These are phyloP conservation scores for Trichoderma atrobrunneum DNA, from an alignment of 2,329 filamentous ascomycete genomes.

Conservation along the genomic window DNA sequence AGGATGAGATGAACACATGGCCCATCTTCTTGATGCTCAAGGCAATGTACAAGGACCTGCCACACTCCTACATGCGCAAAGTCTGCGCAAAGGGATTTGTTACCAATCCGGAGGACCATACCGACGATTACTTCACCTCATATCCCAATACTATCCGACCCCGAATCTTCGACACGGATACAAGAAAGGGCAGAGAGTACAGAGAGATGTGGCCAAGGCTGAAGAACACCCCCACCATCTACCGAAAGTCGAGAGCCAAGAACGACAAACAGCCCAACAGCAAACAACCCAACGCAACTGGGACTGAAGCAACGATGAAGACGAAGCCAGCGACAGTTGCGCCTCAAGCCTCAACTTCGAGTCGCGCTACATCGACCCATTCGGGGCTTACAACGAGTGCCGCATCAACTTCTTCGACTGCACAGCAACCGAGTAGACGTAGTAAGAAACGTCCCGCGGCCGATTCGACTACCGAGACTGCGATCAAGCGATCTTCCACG, in stretches of 20 bases:
- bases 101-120: background rate
- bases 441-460: background rate
- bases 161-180: background rate
- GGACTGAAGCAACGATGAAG: background rate
- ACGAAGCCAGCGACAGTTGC: background rate
- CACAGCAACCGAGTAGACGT: no score
- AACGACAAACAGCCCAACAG: background rate
- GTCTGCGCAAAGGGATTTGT: background rate
- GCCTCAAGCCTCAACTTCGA: background rate
- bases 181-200: background rate
- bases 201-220: background rate
- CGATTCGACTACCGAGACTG: background rate
- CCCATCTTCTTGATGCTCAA: background rate
- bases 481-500: background rate
- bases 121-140: fast-evolving
- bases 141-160: background rate
- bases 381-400: no score
- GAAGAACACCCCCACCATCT: background rate
- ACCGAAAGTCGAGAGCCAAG: background rate
- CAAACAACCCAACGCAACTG: background rate
- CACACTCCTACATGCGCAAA: background rate
- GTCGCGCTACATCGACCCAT: no score
- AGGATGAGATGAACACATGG: background rate
- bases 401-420: no score
- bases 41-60: background rate